Percentiles rank a stretch among this genome's conserved stretches.
Evolutionary conservation across 768 basidiomycete genomes (phyloP).

Genomic region (Hysterangium stoloniferum): DNA sequence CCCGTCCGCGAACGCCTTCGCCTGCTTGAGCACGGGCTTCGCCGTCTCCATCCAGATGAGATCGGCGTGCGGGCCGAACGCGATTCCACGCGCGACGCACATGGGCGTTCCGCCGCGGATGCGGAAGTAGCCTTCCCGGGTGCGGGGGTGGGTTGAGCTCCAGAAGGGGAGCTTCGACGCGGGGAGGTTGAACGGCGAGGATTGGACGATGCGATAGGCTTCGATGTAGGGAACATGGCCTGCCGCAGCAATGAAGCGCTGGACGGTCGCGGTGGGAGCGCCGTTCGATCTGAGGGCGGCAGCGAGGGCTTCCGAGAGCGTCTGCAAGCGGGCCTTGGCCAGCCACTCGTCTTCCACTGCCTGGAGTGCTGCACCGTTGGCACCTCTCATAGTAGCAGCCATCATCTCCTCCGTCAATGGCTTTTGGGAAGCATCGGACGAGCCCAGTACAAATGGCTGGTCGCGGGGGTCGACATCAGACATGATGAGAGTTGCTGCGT

Average conservation of each 20-base stretch:
- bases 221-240: slow-evolving; percentile 60
- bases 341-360: slow-evolving; percentile 87
- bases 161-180: slow-evolving; percentile 60
- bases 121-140: slow-evolving; percentile 93
- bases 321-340: slow-evolving; percentile 62
- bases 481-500: slow-evolving; percentile 94
- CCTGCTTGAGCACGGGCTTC: slow-evolving; percentile 86
- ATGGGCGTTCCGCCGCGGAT: slow-evolving; percentile 97
- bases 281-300: slow-evolving; percentile 52
- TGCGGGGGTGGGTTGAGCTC: slow-evolving; percentile 92
- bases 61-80: slow-evolving; percentile 92
- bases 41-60: slow-evolving; percentile 96
- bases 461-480: slow-evolving; percentile 97
- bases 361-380: slow-evolving; percentile 74
- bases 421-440: slow-evolving; percentile 63
- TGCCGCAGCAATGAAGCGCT: slow-evolving; percentile 56
- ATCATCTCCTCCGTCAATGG: slow-evolving; percentile 77
- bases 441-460: slow-evolving; percentile 93
- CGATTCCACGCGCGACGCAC: slow-evolving; percentile 84
- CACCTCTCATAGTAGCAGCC: slow-evolving; percentile 75
- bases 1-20: slow-evolving; percentile 84
- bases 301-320: slow-evolving; percentile 69
- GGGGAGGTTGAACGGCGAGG: slow-evolving; percentile 61
- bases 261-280: slow-evolving; percentile 37
- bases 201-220: slow-evolving; percentile 69